Evolutionary conservation across 2,329 filamentous ascomycete genomes (phyloP), one percentile per base, ranked within the genome.

Genomic region (Botrytis elliptica): DNA sequence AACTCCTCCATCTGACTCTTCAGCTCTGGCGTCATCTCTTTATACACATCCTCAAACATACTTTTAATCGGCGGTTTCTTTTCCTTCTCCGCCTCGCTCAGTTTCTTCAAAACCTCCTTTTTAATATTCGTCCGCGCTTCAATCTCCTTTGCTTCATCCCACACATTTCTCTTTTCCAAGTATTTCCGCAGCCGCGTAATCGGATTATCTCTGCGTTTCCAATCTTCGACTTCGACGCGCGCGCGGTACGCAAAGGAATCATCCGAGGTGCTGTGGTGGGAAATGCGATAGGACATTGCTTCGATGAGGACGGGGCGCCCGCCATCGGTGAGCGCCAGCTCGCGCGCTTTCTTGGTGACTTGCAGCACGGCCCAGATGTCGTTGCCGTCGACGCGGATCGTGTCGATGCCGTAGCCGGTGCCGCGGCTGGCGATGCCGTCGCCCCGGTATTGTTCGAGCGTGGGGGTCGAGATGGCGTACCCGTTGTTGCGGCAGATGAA

Each of bases 281-380:
- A 95, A 62, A 98, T 95, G n/a, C 96, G 94, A 84, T 99, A 99
- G 38, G 93, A 95, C 93, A 99, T 97, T 73, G 94, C 94, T 84
- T 99, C 96, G 59, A 99, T 92, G 12, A 99, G 85, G 0, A 99
- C 88, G n/a, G 93, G 93, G 62, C 77, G 75, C 1, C 79, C 78
- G 8, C 77, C 79, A 70, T 78, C 78, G 62, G 78, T 75, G 8
- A 79, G 59, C 1, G 78, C 82, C 36, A 98, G 86, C 0, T 95
- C 95, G 2, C 95, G 88, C 0, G 96, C 96, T 81, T 89, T 88
- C 79, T 89, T 89, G 38, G 93, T 96, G 0, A 90, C 94, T 82
- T 94, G 92, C 59, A 93, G 88, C 0, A 97, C 93, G 0, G 95
- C 94, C 84, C 95, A 95, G 77, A 97, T 92, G 79, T 97, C 94